These are phyloP conservation scores for Boletales sp. DNA, from an alignment of 768 basidiomycete genomes.

Conservation along the genomic window DNA sequence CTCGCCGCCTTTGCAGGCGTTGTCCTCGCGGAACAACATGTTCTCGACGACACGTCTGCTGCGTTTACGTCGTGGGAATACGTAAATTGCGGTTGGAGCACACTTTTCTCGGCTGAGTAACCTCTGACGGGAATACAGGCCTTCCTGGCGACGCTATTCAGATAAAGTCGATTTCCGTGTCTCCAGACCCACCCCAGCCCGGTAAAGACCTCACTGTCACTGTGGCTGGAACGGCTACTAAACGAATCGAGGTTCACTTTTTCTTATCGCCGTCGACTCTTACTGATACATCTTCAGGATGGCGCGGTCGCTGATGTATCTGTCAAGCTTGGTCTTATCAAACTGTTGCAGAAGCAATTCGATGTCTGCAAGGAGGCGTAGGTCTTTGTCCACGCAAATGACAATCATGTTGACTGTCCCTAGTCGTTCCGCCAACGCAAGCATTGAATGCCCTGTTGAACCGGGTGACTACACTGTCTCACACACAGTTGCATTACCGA, in stretches of 20 bases:
- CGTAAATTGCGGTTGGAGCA: constrained; percentile 65
- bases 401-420: not conserved
- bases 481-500: constrained; percentile 85
- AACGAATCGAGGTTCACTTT: constrained; percentile 60
- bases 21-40: constrained; percentile 33
- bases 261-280: not conserved
- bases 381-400: constrained; percentile 31
- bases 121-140: constrained; percentile 37
- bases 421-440: constrained; percentile 72
- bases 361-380: constrained; percentile 95
- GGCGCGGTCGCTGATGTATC: constrained; percentile 87
- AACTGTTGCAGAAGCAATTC: constrained; percentile 78
- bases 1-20: constrained; percentile 25
- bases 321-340: constrained; percentile 93
- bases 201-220: constrained; percentile 86
- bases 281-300: constrained; percentile 49
- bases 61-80: constrained; percentile 59
- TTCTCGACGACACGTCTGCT: constrained; percentile 28
- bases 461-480: constrained; percentile 65
- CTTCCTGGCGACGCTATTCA: constrained; percentile 44
- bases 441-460: constrained; percentile 81
- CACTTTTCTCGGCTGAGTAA: constrained; percentile 4
- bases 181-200: constrained; percentile 86
- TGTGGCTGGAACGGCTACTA: constrained; percentile 57
- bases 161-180: constrained; percentile 67